Percentiles rank a stretch among this genome's conserved stretches.
Conservation (phyloP, 2,329 filamentous ascomycete genomes). For the Alternaria sp. region DNA sequence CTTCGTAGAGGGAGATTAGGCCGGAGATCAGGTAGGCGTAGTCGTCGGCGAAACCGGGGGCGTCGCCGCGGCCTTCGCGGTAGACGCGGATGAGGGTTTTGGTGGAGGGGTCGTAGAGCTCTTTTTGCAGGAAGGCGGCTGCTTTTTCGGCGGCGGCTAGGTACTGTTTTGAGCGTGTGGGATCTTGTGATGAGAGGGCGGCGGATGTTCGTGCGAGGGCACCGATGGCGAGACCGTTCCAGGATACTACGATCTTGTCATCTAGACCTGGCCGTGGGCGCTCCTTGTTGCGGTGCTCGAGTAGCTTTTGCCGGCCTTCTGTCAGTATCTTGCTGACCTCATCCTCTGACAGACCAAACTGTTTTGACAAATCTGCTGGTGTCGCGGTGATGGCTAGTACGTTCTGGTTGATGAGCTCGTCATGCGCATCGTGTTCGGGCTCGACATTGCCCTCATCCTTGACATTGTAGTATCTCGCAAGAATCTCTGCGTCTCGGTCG, state of each 20-base stretch:
- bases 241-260: constrained; percentile 84
- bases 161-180: constrained; percentile 65
- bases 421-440: constrained; percentile 81
- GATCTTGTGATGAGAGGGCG: constrained; percentile 67
- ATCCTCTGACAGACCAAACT: constrained; percentile 74
- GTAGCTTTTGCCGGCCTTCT: constrained; percentile 70
- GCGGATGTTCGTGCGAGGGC: constrained; percentile 78
- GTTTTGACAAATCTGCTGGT: constrained; percentile 71
- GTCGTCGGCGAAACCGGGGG: constrained; percentile 85
- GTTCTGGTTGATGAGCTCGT: constrained; percentile 95
- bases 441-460: constrained; percentile 84
- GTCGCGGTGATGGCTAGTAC: constrained; percentile 76
- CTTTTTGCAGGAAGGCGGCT: constrained; percentile 72
- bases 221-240: constrained; percentile 88
- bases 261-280: constrained; percentile 80
- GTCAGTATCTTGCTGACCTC: constrained; percentile 73
- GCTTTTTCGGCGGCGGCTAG: constrained; percentile 70
- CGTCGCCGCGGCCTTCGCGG: constrained; percentile 68
- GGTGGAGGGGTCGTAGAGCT: constrained; percentile 71
- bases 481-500: constrained; percentile 71
- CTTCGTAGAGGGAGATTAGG: constrained; percentile 81
- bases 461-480: constrained; percentile 85
- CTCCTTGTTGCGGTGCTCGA: constrained; percentile 73
- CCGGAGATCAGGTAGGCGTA: constrained; percentile 89
- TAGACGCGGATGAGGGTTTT: constrained; percentile 76